Base-by-base conservation (phyloP, 805 yeast species). In the Lipomyces yamanashiensis region DNA sequence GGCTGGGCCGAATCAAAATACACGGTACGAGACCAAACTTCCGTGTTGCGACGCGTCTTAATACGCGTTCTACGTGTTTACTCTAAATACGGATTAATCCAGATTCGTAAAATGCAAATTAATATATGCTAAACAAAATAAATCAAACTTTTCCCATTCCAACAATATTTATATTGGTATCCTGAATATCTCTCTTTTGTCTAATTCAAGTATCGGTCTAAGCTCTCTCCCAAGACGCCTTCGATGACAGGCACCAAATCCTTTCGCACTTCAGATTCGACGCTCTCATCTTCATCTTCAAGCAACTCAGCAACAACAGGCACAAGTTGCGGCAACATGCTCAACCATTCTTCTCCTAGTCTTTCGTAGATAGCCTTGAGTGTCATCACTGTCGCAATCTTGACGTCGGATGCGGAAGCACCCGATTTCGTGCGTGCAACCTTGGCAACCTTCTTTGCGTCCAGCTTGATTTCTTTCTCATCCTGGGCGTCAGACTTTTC, bases 251-350 rank as follows among this genome's bases (percentile, higher is more conserved):
- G 90, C 8, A 93, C 96, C 66, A 95, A 82, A 13, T 96, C 96
- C 41, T 87, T 83, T 77, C 97, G 87, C 2, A 92, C 97, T 76
- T 92, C 98, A 73, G 85, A 75, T 76, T 95, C 98, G 37, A 95
- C 97, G 54, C 84, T 86, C 75, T 95, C 99, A 67, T 92, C 96
- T 64, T 95, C 98, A 74, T 92, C 98, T 74, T 95, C 99, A 67
- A 95, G 81, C 62, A 95, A 79, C 77, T 95, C 99, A 7, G 98
- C 97, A 75, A 95, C 90, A 64, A 90, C 83, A 40, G 99, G 99
- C 67, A 95, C 96, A 70, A 95, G 82, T 74, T 92, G 97, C 28
- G 99, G 99, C 71, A 95, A 81, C 79, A 89, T 82, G 40, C 88
- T 80, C 68, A 95, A 82, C 99, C 98, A 95, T 74, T 87, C 90